Evolutionary conservation across 805 yeast genomes (phyloP).

Genomic region (Myxozyma melibiosi): DNA sequence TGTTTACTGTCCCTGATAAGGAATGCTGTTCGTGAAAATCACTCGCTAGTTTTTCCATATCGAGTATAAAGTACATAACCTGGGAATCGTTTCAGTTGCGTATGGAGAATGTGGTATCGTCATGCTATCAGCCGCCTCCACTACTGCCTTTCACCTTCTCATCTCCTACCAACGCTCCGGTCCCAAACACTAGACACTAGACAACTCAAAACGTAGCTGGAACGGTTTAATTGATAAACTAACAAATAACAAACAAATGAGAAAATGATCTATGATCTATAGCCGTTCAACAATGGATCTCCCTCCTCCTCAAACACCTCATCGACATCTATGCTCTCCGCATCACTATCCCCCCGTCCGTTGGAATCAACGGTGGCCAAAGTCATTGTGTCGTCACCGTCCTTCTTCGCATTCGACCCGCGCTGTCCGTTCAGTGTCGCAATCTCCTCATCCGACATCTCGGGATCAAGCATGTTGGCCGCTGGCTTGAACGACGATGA

Average conservation of each 20-base stretch:
- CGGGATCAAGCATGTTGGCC: not conserved
- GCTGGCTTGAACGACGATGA: slow-evolving; percentile 14
- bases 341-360: slow-evolving; percentile 4
- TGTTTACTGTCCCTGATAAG: no score
- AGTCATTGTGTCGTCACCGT: not conserved
- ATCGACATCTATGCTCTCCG: slow-evolving; percentile 6
- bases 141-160: no score
- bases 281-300: slow-evolving; percentile 3
- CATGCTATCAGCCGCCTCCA: no score
- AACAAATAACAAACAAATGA: not conserved
- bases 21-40: no score
- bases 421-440: not conserved
- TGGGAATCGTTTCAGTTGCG: no score
- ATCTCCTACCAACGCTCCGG: no score
- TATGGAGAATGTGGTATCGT: no score
- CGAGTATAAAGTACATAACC: no score
- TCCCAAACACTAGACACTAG: not conserved
- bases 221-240: not conserved
- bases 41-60: no score
- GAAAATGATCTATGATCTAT: not conserved
- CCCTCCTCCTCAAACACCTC: slow-evolving; percentile 6
- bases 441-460: slow-evolving; percentile 2
- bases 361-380: not conserved
- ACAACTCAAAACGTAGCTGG: not conserved
- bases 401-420: not conserved